Evolutionary conservation across 2,329 filamentous ascomycete genomes (phyloP).

Genomic region (Xylaria sp.): DNA sequence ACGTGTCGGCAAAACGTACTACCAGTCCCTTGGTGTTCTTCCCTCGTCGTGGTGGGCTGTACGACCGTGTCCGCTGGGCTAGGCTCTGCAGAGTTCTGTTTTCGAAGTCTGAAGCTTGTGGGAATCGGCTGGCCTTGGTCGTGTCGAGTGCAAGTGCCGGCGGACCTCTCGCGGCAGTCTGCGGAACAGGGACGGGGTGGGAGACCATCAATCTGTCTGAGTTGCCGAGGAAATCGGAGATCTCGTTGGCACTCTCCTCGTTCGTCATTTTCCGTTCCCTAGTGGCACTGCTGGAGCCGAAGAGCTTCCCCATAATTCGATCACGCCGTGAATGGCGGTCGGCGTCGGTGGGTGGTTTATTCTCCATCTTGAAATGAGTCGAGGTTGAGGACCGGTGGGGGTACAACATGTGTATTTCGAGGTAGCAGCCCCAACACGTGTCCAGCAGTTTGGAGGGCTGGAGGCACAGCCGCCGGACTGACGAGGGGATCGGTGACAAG

Average conservation of each 20-base stretch:
- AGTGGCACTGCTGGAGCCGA: conserved; percentile 47
- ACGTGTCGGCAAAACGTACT: conserved; percentile 73
- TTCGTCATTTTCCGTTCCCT: conserved; percentile 40
- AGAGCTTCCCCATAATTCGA: conserved; percentile 67
- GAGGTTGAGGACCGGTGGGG: conserved; percentile 16
- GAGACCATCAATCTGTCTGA: conserved; percentile 58
- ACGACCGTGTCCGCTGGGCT: conserved; percentile 45
- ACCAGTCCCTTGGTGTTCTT: conserved; percentile 61
- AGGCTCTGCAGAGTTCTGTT: conserved; percentile 48
- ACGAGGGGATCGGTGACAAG: background rate
- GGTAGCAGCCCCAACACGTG: conserved; percentile 18
- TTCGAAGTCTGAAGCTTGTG: conserved; percentile 54
- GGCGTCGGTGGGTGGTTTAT: conserved; percentile 33
- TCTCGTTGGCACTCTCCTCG: conserved; percentile 50
- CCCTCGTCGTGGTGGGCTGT: conserved; percentile 52
- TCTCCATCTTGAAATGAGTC: conserved; percentile 33
- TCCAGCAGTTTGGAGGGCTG: background rate
- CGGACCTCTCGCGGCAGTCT: conserved; percentile 33
- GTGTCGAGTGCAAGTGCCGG: conserved; percentile 59
- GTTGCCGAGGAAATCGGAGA: conserved; percentile 63
- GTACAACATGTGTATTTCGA: conserved; percentile 20
- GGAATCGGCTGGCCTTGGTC: conserved; percentile 56
- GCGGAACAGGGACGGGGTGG: conserved; percentile 49
- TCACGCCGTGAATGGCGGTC: conserved; percentile 35
- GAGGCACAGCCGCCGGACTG: background rate